Evolutionary conservation across 306 rosid species (phyloP), one percentile per base, ranked within the genome.

Genomic region (Parietaria judaica): DNA sequence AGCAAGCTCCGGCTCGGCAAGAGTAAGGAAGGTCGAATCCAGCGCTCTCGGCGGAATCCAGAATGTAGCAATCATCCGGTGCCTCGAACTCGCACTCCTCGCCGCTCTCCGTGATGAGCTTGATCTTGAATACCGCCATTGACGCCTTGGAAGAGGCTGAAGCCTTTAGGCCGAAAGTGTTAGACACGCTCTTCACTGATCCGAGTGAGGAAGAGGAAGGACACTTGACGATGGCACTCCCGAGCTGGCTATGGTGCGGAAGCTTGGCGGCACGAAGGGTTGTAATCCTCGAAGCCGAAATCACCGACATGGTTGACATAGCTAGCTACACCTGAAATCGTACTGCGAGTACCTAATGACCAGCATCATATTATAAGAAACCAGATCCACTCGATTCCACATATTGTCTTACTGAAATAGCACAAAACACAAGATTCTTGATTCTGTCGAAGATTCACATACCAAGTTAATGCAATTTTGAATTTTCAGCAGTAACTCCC

Each of bases 1-100:
- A 56, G 45, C 61, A 56, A 56, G 61, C 61, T 45, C 61, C 61
- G 0, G 61, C 61, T 17, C 61, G 11, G 61, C 61, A 56, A 12
- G 61, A 56, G 61, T 56, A 56, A 12, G 61, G 61, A 0, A 56
- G 45, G 15, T 56, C 61, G 8, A 56, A 11, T 36, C 61, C 61
- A 0, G 61, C 61, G 13, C n/a, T 56, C 17, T 56, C 61, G 3
- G 61, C 61, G 6, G 61, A 36, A 11, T 56, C 61, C 15, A 56
- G n/a, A 10, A 56, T 36, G 61, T 56, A 56, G n/a, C 44, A 11
- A 36, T 56, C 60, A 36, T 56, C 45, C 8, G 61, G 23, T 12
- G 61, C 61, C 61, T 56, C 61, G n/a, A 56, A 56, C 61, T 56
- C 61, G 4, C 37, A 14, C 44, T 36, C 61, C 3, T 4, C 7